phyloP scores from a whole-genome alignment of 495 filamentous ascomycete genomes.

The Tirmania nivea region DNA sequence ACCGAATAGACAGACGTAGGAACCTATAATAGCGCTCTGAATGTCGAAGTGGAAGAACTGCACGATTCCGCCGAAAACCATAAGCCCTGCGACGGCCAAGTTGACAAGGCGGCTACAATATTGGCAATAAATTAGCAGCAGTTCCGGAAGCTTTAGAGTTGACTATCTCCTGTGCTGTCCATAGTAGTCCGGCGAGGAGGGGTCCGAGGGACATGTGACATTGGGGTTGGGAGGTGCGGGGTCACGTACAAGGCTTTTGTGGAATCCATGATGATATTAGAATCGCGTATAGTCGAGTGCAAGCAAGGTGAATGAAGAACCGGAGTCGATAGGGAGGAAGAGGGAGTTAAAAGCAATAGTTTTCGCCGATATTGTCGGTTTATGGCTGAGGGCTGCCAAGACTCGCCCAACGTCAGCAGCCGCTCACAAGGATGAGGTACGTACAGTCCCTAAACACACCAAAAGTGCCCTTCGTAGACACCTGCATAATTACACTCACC shows the following conservation, averaged over 20 bases:
- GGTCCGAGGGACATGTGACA: neutral
- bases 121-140: neutral
- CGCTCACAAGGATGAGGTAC: no score
- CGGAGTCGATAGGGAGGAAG: no score
- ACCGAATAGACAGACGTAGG: conserved; percentile 79
- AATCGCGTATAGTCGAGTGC: neutral
- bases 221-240: no score
- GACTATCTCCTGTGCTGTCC: neutral
- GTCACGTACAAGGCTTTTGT: neutral
- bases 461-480: no score
- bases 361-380: no score
- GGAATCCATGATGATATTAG: neutral
- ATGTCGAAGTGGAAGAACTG: conserved; percentile 52
- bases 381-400: no score
- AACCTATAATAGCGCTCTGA: conserved; percentile 52
- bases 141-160: neutral
- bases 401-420: no score
- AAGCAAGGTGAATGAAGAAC: no score
- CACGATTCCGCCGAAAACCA: conserved; percentile 73
- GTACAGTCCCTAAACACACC: no score
- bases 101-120: conserved; percentile 52
- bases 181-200: neutral
- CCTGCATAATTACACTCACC: no score
- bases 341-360: no score
- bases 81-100: conserved; percentile 63